phyloP scores from a whole-genome alignment of 2,329 filamentous ascomycete genomes.

The Sclerotinia sclerotiorum region DNA sequence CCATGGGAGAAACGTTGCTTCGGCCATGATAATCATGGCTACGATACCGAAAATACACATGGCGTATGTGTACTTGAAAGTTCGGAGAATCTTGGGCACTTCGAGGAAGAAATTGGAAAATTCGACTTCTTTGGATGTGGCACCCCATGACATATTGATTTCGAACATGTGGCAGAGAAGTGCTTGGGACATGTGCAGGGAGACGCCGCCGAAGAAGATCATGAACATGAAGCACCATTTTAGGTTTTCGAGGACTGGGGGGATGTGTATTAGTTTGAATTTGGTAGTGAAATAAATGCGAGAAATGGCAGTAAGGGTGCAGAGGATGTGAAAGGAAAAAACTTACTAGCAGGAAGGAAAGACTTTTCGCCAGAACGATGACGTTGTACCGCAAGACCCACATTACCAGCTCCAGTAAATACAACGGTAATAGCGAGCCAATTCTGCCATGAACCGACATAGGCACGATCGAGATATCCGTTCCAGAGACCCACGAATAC shows the following conservation, averaged over 20 bases:
- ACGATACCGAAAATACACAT: constrained; percentile 16
- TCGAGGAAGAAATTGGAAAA: constrained; percentile 26
- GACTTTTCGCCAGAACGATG: constrained; percentile 58
- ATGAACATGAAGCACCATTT: constrained; percentile 24
- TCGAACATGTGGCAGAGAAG: constrained; percentile 78
- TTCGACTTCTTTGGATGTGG: constrained; percentile 77
- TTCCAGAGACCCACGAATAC: constrained; percentile 70
- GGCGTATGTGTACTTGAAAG: constrained; percentile 23
- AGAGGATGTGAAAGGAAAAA: background rate
- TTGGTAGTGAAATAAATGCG: background rate
- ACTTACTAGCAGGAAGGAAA: constrained; percentile 48
- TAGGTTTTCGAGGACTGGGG: constrained; percentile 21
- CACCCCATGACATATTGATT: constrained; percentile 81
- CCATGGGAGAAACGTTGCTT: constrained; percentile 18
- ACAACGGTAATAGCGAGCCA: constrained; percentile 64
- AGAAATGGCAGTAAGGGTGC: background rate
- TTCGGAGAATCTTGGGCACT: constrained; percentile 17
- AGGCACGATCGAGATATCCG: constrained; percentile 64
- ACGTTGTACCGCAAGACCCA: constrained; percentile 58
- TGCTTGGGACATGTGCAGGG: constrained; percentile 75
- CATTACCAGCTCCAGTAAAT: constrained; percentile 53
- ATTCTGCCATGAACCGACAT: constrained; percentile 64
- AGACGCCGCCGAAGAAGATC: constrained; percentile 78
- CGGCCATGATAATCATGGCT: constrained; percentile 17
- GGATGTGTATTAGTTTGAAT: background rate